Evolutionary conservation across 192 early-diverging fungal species (phyloP).

Genomic region (Rhizophagus clarus): DNA sequence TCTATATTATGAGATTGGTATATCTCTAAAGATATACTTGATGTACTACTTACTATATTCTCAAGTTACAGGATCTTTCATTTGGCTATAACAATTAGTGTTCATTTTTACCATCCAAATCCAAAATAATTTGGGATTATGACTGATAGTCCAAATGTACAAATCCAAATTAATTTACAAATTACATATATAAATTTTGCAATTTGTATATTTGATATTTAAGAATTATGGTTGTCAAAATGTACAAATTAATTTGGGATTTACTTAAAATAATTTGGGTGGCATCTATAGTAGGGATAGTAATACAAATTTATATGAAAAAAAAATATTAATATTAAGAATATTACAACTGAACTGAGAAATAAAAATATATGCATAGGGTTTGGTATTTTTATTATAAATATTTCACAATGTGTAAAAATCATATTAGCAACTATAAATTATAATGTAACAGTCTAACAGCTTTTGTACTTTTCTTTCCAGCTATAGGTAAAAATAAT

Average conservation of each 20-base stretch:
- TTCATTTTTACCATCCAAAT: too few relatives aligned
- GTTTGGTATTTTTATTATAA: conserved; percentile 13
- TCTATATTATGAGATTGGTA: not conserved
- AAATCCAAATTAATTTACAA: too few relatives aligned
- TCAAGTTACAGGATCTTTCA: conserved; percentile 22
- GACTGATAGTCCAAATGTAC: too few relatives aligned
- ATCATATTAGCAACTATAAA: not conserved
- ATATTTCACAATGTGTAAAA: not conserved
- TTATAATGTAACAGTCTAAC: not conserved
- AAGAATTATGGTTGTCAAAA: too few relatives aligned
- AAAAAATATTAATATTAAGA: not conserved
- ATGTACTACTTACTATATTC: conserved; percentile 1
- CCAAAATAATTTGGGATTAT: too few relatives aligned
- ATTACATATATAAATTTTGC: too few relatives aligned
- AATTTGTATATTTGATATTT: too few relatives aligned
- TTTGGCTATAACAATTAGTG: not conserved
- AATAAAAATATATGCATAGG: not conserved
- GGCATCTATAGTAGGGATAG: not conserved
- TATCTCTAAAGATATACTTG: conserved; percentile 2
- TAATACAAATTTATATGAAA: not conserved
- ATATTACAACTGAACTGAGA: too few relatives aligned
- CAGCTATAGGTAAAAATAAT: not conserved
- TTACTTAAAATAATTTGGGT: too few relatives aligned
- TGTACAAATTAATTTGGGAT: conserved; percentile 16
- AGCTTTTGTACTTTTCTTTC: not conserved